phyloP scores from a whole-genome alignment of 768 basidiomycete species.

The Rickenella mellea region DNA sequence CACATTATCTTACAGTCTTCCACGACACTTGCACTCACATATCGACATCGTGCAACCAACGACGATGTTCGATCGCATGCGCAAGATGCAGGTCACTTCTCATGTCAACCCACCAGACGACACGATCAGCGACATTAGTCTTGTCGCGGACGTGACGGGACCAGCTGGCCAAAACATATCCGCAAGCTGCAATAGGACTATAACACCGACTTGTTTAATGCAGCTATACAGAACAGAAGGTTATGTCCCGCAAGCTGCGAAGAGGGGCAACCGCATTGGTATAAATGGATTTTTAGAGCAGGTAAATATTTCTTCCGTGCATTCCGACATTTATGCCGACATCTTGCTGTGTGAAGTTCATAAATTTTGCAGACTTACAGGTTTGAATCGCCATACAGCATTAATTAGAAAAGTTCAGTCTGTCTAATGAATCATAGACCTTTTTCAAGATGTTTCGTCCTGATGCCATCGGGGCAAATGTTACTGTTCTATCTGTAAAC shows the following conservation, averaged over 20 bases:
- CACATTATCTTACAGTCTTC: slow-evolving; percentile 10
- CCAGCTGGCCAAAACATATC: slow-evolving; percentile 6
- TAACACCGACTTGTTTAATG: slow-evolving; percentile 8
- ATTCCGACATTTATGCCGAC: background rate
- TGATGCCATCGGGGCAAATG: slow-evolving; percentile 5
- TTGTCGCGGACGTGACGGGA: slow-evolving; percentile 1
- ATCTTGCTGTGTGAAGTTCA: background rate
- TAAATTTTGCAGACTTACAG: slow-evolving; percentile 6
- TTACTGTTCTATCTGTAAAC: slow-evolving; percentile 6
- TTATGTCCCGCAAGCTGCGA: slow-evolving; percentile 5
- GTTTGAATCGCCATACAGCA: background rate
- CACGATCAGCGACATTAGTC: background rate
- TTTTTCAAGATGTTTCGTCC: slow-evolving; percentile 9
- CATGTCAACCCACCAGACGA: slow-evolving; percentile 17
- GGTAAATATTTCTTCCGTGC: background rate
- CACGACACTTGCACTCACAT: slow-evolving; percentile 6
- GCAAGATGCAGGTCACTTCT: slow-evolving; percentile 1
- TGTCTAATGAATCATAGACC: slow-evolving; percentile 2
- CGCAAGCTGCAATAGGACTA: slow-evolving; percentile 6
- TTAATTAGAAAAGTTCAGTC: background rate
- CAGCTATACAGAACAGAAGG: slow-evolving; percentile 3
- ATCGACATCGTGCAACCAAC: slow-evolving; percentile 12
- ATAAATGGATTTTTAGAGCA: slow-evolving; percentile 8
- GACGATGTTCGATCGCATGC: slow-evolving; percentile 7
- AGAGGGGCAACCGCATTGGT: slow-evolving; percentile 7